A percentile compares a stretch with the other conserved stretches of the same genome.
Evolutionary conservation across 768 basidiomycete species (phyloP).

Genomic region (Boletus insuetus): DNA sequence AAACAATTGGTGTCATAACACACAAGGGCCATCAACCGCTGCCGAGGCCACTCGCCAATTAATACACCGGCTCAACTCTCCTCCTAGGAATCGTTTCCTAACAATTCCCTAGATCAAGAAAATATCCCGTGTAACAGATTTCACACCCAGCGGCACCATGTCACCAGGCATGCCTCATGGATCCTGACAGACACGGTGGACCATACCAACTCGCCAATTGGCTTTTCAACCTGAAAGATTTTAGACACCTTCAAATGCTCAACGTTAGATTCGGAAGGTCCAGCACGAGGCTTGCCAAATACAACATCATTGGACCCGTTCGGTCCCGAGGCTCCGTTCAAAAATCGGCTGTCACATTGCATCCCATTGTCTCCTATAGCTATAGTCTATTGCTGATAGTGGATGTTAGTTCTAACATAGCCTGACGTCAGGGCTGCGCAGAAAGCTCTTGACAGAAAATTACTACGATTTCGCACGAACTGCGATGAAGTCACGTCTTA

Average conservation of each 20-base stretch:
- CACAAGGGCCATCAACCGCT: conserved; percentile 2
- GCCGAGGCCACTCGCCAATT: no score
- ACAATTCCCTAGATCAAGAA: not conserved
- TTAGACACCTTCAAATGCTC: no score
- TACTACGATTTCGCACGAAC: conserved; percentile 5
- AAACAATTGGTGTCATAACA: not conserved
- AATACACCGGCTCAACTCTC: no score
- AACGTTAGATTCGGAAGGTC: conserved; percentile 4
- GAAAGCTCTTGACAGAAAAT: conserved; percentile 16
- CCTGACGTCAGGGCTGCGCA: conserved; percentile 28
- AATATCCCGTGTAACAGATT: not conserved
- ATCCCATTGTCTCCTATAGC: not conserved
- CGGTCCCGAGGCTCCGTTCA: conserved; percentile 11
- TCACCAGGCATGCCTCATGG: not conserved
- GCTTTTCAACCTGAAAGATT: not conserved
- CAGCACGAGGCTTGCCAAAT: conserved; percentile 9
- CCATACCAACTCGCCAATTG: not conserved
- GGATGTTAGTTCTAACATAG: not conserved
- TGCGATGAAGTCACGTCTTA: conserved; percentile 1
- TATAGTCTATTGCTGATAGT: conserved; percentile 12
- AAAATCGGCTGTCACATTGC: not conserved
- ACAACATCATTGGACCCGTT: not conserved
- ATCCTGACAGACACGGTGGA: not conserved
- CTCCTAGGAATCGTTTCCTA: not conserved
- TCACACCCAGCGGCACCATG: conserved; percentile 18